A percentile compares a stretch with the other conserved stretches of the same genome.
These are phyloP conservation scores for Nepenthes gracilis DNA, from an alignment of 148 eudicot species.

Conservation along the genomic window DNA sequence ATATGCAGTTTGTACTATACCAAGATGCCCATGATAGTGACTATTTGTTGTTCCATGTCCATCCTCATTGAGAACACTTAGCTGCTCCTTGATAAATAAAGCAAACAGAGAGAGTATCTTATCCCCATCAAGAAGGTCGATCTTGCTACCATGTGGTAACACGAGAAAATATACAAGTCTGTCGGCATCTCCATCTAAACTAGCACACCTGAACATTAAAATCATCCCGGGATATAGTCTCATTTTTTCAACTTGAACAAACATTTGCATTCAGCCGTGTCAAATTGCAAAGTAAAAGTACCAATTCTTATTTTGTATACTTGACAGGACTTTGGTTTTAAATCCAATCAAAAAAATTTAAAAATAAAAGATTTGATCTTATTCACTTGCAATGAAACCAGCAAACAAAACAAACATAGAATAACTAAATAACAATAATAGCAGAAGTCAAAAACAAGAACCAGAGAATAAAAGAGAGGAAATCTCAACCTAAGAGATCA, in stretches of 20 bases:
- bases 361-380: too few relatives aligned
- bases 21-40: slow-evolving; percentile 35
- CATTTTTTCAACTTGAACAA: slow-evolving; percentile 3
- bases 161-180: slow-evolving; percentile 82
- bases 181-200: slow-evolving; percentile 99
- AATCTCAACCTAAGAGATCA: too few relatives aligned
- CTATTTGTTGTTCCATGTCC: slow-evolving; percentile 16
- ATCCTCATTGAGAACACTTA: slow-evolving; percentile 28
- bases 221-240: slow-evolving; percentile 26
- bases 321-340: too few relatives aligned
- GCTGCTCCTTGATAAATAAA: slow-evolving; percentile 61
- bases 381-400: too few relatives aligned
- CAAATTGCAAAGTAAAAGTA: neutral
- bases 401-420: too few relatives aligned
- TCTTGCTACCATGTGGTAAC: slow-evolving; percentile 39
- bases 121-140: slow-evolving; percentile 91
- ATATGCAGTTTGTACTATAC: slow-evolving; percentile 91
- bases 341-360: too few relatives aligned
- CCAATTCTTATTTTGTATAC: too few relatives aligned
- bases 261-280: neutral
- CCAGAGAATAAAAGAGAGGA: too few relatives aligned
- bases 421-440: too few relatives aligned
- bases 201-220: slow-evolving; percentile 88
- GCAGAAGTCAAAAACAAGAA: too few relatives aligned
- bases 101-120: slow-evolving; percentile 86